phyloP scores from a whole-genome alignment of 495 filamentous ascomycete species.

The Penicillium maclennaniae region DNA sequence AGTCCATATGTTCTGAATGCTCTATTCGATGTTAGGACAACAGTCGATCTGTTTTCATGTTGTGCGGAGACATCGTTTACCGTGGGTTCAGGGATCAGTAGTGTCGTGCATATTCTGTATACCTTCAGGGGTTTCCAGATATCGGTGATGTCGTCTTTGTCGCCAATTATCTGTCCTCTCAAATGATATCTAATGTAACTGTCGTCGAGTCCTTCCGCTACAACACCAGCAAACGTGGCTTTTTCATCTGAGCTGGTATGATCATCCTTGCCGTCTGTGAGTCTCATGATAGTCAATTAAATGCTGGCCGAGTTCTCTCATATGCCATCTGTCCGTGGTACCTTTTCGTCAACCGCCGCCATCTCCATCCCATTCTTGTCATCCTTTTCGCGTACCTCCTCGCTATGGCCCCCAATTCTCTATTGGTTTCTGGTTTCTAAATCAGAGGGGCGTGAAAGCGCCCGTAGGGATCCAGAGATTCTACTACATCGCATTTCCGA shows the following conservation, averaged over 20 bases:
- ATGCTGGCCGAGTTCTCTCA: not conserved
- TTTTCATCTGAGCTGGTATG: slow-evolving; percentile 77
- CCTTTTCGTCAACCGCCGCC: slow-evolving; percentile 66
- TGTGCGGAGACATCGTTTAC: too few species aligned
- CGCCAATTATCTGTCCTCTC: too few species aligned
- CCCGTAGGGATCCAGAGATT: slow-evolving; percentile 26
- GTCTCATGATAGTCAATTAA: slow-evolving; percentile 46
- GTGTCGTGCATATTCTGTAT: too few species aligned
- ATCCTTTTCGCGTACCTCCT: slow-evolving; percentile 41
- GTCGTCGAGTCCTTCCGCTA: too few species aligned
- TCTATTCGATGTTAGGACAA: too few species aligned
- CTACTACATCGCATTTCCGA: slow-evolving; percentile 35
- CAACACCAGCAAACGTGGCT: slow-evolving; percentile 81
- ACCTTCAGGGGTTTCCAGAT: too few species aligned
- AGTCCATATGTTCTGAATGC: too few species aligned
- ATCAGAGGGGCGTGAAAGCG: slow-evolving; percentile 35
- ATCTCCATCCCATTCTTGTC: slow-evolving; percentile 87
- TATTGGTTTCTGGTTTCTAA: slow-evolving; percentile 37
- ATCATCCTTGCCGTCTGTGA: slow-evolving; percentile 69
- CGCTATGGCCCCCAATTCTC: slow-evolving; percentile 28
- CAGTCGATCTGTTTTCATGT: too few species aligned
- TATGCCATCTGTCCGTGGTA: slow-evolving; percentile 51
- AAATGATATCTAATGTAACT: too few species aligned
- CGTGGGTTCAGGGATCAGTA: too few species aligned
- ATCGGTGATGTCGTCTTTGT: too few species aligned